Base-by-base conservation (phyloP, 108 stramenopile genomes). In the Discostella pseudostelligera region DNA sequence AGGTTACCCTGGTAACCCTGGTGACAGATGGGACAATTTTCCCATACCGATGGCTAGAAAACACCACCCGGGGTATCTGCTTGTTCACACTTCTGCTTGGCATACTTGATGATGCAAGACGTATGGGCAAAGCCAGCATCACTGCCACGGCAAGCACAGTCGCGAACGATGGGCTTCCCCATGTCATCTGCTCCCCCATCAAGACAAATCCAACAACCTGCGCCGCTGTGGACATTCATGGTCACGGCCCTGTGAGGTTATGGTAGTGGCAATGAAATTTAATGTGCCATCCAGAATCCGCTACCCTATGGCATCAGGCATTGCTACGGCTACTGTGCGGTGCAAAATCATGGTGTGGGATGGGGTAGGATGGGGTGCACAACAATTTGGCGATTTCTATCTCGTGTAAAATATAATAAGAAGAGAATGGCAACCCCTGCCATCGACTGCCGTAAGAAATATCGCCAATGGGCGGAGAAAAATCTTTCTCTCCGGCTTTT, bases 121-220 rank as follows among this genome's bases (percentile, higher is more conserved):
- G 28, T 21, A 50, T 69, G 42, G 3, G 42, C 42, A 43, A 43
- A 43, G 14, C 42, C 42, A 2, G 42, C 12, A n/a, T 12, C 16
- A 10, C n/a, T 19, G 22, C 65, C 65, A 4, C 65, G 39, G 57
- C 65, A 66, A 7, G 65, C 37, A 16, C 65, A 66, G 25, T 66
- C 55, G 0, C 65, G 39, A 1, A 39, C 29, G 21, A 66, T n/a
- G 3, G 65, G 55, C 39, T 43, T 24, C 11, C 60, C 60, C 12
- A 14, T 9, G 2, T 66, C 58, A 36, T 66, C 65, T 0, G 36
- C 11, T 13, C 65, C 65, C 42, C 59, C 65, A 5, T 32, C 65
- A 0, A 59, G 57, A 26, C 65, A 66, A 17, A 66, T 22, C 65
- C 65, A 66, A 39, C 65, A 66, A 8, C 12, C 47, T 50, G 54